phyloP scores from a whole-genome alignment of 768 basidiomycete species.

The Lactarius psammicola region DNA sequence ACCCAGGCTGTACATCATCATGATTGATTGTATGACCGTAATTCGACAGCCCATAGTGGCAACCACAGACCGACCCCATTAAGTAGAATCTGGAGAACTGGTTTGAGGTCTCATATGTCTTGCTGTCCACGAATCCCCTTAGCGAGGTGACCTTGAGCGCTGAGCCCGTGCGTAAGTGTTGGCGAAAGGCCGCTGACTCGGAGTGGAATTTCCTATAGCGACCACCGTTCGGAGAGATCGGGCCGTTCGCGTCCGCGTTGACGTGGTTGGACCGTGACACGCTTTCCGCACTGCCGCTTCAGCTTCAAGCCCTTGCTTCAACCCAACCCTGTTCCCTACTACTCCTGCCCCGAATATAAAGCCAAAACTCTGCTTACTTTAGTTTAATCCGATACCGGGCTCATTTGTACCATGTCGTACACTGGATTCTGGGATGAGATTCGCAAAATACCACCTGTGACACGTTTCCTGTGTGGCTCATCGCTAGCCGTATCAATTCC shows the following conservation, averaged over 20 bases:
- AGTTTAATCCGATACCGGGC: neutral
- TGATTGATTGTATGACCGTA: too few relatives aligned
- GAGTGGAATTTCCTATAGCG: too few relatives aligned
- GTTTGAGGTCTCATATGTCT: neutral
- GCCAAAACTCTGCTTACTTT: neutral
- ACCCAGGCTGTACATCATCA: too few relatives aligned
- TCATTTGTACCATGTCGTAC: conserved; percentile 23
- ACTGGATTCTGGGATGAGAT: conserved; percentile 48
- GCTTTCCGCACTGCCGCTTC: neutral
- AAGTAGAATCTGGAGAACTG: neutral
- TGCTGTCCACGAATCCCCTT: conserved; percentile 6
- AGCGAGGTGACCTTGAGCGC: neutral
- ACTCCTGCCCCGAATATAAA: neutral
- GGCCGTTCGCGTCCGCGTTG: neutral
- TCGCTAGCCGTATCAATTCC: conserved; percentile 60
- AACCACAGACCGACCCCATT: neutral
- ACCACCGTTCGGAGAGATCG: neutral
- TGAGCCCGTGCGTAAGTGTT: too few relatives aligned
- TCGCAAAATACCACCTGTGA: conserved; percentile 81
- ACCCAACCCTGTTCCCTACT: neutral
- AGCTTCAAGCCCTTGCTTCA: neutral
- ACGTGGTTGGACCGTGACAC: neutral
- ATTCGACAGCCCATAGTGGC: neutral
- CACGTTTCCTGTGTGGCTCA: conserved; percentile 64
- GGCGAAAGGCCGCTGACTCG: too few relatives aligned